Evolutionary conservation across 2,329 filamentous ascomycete species (phyloP).

Genomic region (Paecilomyces sp.): DNA sequence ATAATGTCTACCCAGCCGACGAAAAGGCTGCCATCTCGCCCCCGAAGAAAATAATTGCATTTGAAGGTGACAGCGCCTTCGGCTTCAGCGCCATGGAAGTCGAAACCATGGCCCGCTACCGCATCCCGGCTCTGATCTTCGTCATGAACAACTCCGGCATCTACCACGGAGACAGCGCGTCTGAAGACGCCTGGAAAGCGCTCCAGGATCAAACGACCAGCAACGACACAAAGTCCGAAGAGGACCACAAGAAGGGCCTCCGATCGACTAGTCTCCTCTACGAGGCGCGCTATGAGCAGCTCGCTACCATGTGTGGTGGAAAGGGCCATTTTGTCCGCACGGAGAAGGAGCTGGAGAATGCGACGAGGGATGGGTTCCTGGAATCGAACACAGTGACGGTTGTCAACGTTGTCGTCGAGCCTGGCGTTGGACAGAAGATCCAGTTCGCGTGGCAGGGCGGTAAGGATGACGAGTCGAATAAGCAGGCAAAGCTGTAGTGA

Average conservation of each 20-base stretch:
- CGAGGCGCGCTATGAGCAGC: slow-evolving; percentile 49
- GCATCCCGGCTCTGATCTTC: slow-evolving; percentile 49
- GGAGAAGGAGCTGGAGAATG: slow-evolving; percentile 44
- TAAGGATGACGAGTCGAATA: slow-evolving; percentile 12
- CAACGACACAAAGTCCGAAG: slow-evolving; percentile 16
- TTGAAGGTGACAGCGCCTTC: slow-evolving; percentile 52
- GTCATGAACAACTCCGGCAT: slow-evolving; percentile 51
- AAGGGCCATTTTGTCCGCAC: slow-evolving; percentile 46
- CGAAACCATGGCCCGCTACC: slow-evolving; percentile 50
- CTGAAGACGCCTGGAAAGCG: slow-evolving; percentile 37
- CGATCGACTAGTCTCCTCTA: slow-evolving; percentile 46
- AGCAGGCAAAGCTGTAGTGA: slow-evolving; percentile 15
- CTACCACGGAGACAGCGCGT: slow-evolving; percentile 39
- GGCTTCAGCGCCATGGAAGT: slow-evolving; percentile 51
- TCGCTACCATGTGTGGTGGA: slow-evolving; percentile 50
- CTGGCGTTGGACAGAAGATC: slow-evolving; percentile 37
- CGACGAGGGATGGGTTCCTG: slow-evolving; percentile 45
- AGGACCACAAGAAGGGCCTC: slow-evolving; percentile 27
- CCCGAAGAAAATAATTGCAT: slow-evolving; percentile 48
- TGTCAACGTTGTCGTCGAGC: slow-evolving; percentile 51
- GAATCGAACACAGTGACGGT: slow-evolving; percentile 41
- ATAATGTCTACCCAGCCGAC: slow-evolving; percentile 39
- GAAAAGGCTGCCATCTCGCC: slow-evolving; percentile 14
- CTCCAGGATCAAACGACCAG: slow-evolving; percentile 35
- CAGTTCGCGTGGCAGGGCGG: slow-evolving; percentile 29